Percentiles rank a stretch among this genome's conserved stretches.
These are phyloP conservation scores for Dactylella cylindrospora DNA, from an alignment of 2,329 filamentous ascomycete species.

Conservation along the genomic window DNA sequence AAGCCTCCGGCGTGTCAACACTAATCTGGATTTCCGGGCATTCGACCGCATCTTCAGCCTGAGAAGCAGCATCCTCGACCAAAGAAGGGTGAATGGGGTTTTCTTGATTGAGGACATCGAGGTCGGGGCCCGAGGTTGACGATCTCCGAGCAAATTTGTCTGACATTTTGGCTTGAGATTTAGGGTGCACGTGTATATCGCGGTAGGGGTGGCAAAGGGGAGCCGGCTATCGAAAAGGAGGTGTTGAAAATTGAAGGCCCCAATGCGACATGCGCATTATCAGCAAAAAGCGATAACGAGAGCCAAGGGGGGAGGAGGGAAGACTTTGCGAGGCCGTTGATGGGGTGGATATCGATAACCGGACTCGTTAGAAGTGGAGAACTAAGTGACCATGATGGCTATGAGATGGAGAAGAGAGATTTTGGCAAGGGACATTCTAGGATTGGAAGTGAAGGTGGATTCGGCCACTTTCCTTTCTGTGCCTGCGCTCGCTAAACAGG, in stretches of 20 bases:
- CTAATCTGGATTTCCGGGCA: conserved; percentile 15
- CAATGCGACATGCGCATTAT: conserved; percentile 28
- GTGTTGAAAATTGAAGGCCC: conserved; percentile 16
- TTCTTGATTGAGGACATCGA: conserved; percentile 73
- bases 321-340: no score
- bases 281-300: conserved; percentile 2
- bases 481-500: not conserved
- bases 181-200: not conserved
- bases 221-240: conserved; percentile 15
- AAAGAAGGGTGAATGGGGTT: conserved; percentile 68
- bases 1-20: conserved; percentile 5
- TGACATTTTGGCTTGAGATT: conserved; percentile 6
- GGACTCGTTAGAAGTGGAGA: not conserved
- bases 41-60: conserved; percentile 51
- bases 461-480: conserved; percentile 1
- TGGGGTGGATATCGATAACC: no score
- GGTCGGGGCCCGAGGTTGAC: conserved; percentile 65
- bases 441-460: no score
- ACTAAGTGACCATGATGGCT: not conserved
- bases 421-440: no score
- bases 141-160: conserved; percentile 17
- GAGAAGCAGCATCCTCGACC: conserved; percentile 35
- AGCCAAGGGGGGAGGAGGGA: not conserved
- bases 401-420: no score
- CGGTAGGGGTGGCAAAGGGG: not conserved